phyloP scores from a whole-genome alignment of 2,329 filamentous ascomycete genomes.

The Botryotinia convoluta region DNA sequence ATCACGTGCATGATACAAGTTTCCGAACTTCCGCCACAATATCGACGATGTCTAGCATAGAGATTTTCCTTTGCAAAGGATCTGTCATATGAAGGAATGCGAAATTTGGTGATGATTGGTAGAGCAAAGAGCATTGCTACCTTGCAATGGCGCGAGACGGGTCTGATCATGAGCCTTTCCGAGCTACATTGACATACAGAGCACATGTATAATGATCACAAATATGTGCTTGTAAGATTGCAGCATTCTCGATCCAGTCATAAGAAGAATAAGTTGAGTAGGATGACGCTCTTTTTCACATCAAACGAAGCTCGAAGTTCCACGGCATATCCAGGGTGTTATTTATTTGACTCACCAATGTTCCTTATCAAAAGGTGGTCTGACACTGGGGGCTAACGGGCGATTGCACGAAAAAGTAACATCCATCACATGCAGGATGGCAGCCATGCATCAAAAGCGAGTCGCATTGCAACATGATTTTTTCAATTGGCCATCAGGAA shows the following conservation, averaged over 20 bases:
- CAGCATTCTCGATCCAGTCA: background rate
- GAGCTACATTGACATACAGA: background rate
- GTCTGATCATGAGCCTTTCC: background rate
- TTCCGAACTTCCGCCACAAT: background rate
- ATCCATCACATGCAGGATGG: background rate
- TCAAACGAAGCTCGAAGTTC: background rate
- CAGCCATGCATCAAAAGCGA: background rate
- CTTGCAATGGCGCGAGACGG: background rate
- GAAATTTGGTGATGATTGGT: background rate
- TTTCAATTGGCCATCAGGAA: background rate
- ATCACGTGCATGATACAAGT: background rate
- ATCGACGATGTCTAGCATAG: background rate
- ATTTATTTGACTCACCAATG: background rate
- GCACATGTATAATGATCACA: background rate
- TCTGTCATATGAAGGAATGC: background rate
- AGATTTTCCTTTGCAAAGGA: background rate
- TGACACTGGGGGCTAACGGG: background rate
- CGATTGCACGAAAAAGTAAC: background rate
- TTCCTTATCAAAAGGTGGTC: background rate
- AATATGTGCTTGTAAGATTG: background rate
- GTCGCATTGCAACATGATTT: background rate
- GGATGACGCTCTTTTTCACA: background rate
- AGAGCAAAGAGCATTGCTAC: background rate
- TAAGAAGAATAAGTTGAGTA: background rate
- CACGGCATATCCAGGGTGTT: background rate